phyloP scores from a whole-genome alignment of 164 flowering plant genomes.

The Buxus sempervirens region DNA sequence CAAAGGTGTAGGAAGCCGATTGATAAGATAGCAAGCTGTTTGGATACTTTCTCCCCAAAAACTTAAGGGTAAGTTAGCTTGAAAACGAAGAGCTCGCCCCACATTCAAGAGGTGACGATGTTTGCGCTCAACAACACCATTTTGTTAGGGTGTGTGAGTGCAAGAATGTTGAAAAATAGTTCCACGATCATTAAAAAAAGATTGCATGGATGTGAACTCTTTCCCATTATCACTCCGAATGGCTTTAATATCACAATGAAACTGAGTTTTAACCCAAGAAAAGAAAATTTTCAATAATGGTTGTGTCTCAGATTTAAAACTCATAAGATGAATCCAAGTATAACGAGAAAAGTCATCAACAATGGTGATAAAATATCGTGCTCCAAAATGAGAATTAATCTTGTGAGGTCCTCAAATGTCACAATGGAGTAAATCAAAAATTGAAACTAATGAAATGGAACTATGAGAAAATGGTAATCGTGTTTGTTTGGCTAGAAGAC shows the following conservation, averaged over 20 bases:
- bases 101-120: not conserved
- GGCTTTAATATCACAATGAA: not conserved
- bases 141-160: constrained; percentile 1
- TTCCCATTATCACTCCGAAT: not conserved
- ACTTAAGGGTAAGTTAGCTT: constrained; percentile 1
- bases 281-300: too few relatives aligned
- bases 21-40: not conserved
- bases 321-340: not conserved
- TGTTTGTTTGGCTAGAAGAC: not conserved
- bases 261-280: not conserved
- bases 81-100: not conserved
- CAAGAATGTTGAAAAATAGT: not conserved
- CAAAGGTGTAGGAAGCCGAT: not conserved
- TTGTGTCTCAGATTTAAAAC: not conserved
- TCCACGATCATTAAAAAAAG: not conserved
- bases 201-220: not conserved
- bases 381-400: not conserved
- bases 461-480: not conserved
- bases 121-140: constrained; percentile 9
- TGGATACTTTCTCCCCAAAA: not conserved
- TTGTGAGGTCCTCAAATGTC: not conserved
- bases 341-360: not conserved
- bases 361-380: not conserved
- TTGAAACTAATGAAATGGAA: not conserved
- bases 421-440: not conserved